These are phyloP conservation scores for Alternaria arborescens DNA, from an alignment of 2,329 filamentous ascomycete genomes.

Conservation along the genomic window DNA sequence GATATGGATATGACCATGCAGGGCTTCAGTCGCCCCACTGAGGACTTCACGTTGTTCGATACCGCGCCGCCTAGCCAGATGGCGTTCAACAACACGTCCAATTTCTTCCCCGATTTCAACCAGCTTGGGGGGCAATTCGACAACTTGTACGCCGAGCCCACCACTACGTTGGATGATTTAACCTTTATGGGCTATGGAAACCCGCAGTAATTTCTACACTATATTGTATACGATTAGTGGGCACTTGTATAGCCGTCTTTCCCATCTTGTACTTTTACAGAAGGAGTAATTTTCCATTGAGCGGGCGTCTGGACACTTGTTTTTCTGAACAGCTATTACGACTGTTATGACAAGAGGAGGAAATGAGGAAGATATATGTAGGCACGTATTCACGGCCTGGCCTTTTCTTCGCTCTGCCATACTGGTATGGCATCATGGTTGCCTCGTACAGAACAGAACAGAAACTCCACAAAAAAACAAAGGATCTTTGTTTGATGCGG, in stretches of 20 bases:
- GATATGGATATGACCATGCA: conserved; percentile 50
- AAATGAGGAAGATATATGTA: conserved; percentile 9
- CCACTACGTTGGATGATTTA: conserved; percentile 45
- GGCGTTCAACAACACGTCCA: conserved; percentile 35
- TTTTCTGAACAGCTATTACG: conserved; percentile 27
- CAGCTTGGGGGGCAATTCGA: conserved; percentile 53
- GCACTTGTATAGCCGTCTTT: conserved; percentile 32
- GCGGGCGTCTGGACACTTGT: conserved; percentile 24
- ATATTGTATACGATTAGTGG: conserved; percentile 29
- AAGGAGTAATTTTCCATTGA: conserved; percentile 10
- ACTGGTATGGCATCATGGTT: conserved; percentile 22
- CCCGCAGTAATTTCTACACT: conserved; percentile 29
- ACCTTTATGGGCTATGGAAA: conserved; percentile 31
- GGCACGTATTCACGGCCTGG: conserved; percentile 26
- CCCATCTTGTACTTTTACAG: conserved; percentile 23
- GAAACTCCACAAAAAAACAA: conserved; percentile 49
- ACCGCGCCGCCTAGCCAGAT: conserved; percentile 33
- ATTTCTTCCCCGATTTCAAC: conserved; percentile 52
- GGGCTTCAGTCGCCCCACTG: conserved; percentile 44
- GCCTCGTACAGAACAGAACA: conserved; percentile 39
- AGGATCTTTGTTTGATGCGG: conserved; percentile 35
- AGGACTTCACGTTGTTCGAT: conserved; percentile 71
- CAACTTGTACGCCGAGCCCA: conserved; percentile 37
- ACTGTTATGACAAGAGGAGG: conserved; percentile 26
- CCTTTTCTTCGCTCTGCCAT: conserved; percentile 20